Conservation (phyloP, 1,139 yeast genomes). For the Debaryomyces sp. region DNA sequence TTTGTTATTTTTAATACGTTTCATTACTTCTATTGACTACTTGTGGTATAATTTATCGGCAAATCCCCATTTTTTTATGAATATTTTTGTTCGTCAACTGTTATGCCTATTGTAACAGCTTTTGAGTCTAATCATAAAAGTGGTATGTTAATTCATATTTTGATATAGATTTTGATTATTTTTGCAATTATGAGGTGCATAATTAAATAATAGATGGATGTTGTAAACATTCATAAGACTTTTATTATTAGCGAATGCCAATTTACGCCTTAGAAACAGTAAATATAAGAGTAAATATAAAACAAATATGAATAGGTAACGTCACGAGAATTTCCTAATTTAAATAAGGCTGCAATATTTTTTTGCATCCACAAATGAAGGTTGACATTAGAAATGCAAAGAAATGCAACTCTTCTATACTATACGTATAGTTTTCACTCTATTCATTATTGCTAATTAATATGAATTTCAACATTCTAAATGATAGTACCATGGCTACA, state of each 20-base stretch:
- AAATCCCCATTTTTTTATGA: too few relatives aligned
- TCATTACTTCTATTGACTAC: too few relatives aligned
- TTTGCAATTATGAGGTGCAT: too few relatives aligned
- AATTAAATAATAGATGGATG: too few relatives aligned
- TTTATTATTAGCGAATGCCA: too few relatives aligned
- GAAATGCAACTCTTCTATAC: neutral
- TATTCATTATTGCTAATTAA: neutral
- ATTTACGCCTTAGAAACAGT: neutral
- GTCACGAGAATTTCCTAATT: slow-evolving; percentile 6
- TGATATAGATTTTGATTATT: too few relatives aligned
- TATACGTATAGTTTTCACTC: neutral
- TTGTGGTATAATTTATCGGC: too few relatives aligned
- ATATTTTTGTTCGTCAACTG: too few relatives aligned
- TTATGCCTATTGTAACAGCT: too few relatives aligned
- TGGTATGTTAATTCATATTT: too few relatives aligned
- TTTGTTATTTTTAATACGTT: slow-evolving; percentile 11
- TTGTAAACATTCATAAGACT: too few relatives aligned
- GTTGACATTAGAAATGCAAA: neutral
- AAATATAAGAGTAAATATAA: neutral
- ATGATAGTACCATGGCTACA: slow-evolving; percentile 5
- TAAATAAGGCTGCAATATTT: neutral
- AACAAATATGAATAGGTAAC: neutral
- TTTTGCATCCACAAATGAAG: slow-evolving; percentile 7
- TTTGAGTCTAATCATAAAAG: too few relatives aligned
- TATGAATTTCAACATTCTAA: slow-evolving; percentile 8